phyloP scores from a whole-genome alignment of 2,329 filamentous ascomycete genomes.

The Cercospora sp. region DNA sequence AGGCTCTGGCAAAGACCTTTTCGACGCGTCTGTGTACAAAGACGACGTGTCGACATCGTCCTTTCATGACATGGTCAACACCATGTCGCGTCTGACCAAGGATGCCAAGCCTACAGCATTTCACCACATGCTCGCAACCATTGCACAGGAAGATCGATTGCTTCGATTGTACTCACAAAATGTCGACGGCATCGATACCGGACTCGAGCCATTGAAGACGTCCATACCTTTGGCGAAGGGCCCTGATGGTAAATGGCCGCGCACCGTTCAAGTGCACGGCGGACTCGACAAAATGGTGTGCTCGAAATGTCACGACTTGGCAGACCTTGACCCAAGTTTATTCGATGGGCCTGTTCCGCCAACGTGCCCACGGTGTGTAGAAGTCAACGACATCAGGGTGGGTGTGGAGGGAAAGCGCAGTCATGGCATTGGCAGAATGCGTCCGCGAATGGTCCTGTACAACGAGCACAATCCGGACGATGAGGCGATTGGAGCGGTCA shows the following conservation, averaged over 20 bases:
- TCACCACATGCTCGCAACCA: conserved; percentile 87
- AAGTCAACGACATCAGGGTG: conserved; percentile 73
- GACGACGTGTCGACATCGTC: conserved; percentile 83
- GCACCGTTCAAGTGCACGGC: conserved; percentile 89
- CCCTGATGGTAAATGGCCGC: conserved; percentile 83
- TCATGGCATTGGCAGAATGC: conserved; percentile 85
- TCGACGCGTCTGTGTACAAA: conserved; percentile 96
- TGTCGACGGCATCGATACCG: conserved; percentile 90
- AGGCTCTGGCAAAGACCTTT: conserved; percentile 89
- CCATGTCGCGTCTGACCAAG: conserved; percentile 76
- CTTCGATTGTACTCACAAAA: conserved; percentile 95
- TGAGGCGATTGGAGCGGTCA: conserved; percentile 90
- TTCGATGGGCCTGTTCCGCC: conserved; percentile 86
- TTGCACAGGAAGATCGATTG: conserved; percentile 82
- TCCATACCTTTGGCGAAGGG: conserved; percentile 71
- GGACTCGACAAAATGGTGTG: conserved; percentile 96
- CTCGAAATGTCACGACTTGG: conserved; percentile 80
- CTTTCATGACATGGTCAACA: conserved; percentile 95
- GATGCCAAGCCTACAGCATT: conserved; percentile 81
- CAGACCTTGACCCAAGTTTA: conserved; percentile 71
- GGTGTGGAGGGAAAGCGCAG: conserved; percentile 79
- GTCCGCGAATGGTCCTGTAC: conserved; percentile 93
- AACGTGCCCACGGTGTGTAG: conserved; percentile 71
- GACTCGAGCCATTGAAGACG: conserved; percentile 75
- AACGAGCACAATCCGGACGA: conserved; percentile 97